phyloP scores from a whole-genome alignment of 805 yeast genomes.

The Diddensiella caesifluorescens region DNA sequence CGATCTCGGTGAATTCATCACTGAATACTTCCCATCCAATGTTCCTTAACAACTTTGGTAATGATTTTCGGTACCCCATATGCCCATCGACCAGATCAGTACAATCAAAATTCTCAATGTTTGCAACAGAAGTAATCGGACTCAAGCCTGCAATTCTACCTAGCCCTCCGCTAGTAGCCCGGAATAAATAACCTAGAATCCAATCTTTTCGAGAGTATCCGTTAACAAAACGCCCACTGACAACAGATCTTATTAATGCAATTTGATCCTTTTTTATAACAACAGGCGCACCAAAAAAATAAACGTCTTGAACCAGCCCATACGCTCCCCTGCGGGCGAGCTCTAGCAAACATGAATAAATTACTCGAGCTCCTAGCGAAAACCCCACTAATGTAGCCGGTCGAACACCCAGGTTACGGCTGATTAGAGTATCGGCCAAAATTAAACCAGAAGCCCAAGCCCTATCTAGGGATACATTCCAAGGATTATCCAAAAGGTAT shows the following conservation, averaged over 20 bases:
- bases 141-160: slow-evolving; percentile 88
- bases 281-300: slow-evolving; percentile 81
- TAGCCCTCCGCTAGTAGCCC: slow-evolving; percentile 94
- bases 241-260: slow-evolving; percentile 73
- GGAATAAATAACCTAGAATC: slow-evolving; percentile 89
- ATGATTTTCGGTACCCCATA: slow-evolving; percentile 92
- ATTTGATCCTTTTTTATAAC: slow-evolving; percentile 75
- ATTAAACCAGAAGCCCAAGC: slow-evolving; percentile 96
- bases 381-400: slow-evolving; percentile 93
- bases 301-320: slow-evolving; percentile 86
- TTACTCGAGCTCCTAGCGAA: slow-evolving; percentile 87
- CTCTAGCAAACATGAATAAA: slow-evolving; percentile 83
- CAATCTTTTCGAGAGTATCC: slow-evolving; percentile 92
- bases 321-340: slow-evolving; percentile 78
- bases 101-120: slow-evolving; percentile 80
- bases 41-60: slow-evolving; percentile 70
- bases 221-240: slow-evolving; percentile 82
- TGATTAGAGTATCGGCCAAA: slow-evolving; percentile 82
- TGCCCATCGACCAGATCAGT: slow-evolving; percentile 88
- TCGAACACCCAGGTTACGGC: slow-evolving; percentile 84
- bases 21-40: slow-evolving; percentile 76
- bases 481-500: slow-evolving; percentile 88
- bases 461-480: slow-evolving; percentile 94
- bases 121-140: slow-evolving; percentile 49
- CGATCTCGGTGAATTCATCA: slow-evolving; percentile 93